Evolutionary conservation across 805 yeast species (phyloP).

Genomic region (Martiniozyma abietophila): DNA sequence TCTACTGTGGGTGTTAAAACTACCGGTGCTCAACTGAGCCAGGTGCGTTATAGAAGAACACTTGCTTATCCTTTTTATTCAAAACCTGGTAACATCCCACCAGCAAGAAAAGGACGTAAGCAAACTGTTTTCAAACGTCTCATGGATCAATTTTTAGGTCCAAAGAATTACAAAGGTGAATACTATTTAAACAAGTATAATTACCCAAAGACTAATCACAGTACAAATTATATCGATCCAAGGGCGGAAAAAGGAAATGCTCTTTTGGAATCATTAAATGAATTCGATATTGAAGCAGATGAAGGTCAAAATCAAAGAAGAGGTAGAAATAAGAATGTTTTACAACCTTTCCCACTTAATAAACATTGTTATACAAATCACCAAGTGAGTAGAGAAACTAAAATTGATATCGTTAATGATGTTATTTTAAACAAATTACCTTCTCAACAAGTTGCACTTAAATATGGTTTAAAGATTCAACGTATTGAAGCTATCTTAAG

Average conservation of each 20-base stretch:
- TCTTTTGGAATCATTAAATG: conserved; percentile 15
- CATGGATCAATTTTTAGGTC: conserved; percentile 72
- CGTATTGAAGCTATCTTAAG: conserved; percentile 83
- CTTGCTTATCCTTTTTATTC: conserved; percentile 47
- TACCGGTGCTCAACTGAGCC: conserved; percentile 28
- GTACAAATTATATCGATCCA: conserved; percentile 64
- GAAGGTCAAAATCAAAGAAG: conserved; percentile 14
- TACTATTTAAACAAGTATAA: conserved; percentile 68
- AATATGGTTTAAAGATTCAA: conserved; percentile 71
- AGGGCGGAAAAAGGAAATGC: conserved; percentile 35
- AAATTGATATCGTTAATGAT: conserved; percentile 49
- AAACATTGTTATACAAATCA: conserved; percentile 58
- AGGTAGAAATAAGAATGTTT: conserved; percentile 16
- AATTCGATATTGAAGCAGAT: conserved; percentile 8
- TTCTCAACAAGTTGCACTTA: conserved; percentile 66
- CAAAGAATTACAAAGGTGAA: conserved; percentile 75
- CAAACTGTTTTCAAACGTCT: conserved; percentile 50
- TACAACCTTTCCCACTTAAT: conserved; percentile 81
- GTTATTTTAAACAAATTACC: conserved; percentile 38
- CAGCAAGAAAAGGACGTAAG: conserved; percentile 28
- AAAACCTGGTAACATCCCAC: conserved; percentile 33
- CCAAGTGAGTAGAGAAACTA: conserved; percentile 49
- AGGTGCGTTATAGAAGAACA: conserved; percentile 40
- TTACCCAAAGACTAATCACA: conserved; percentile 55
- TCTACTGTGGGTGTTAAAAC: conserved; percentile 8